These are phyloP conservation scores for Wickerhamiella sergipiensis DNA, from an alignment of 805 yeast genomes.

Conservation along the genomic window DNA sequence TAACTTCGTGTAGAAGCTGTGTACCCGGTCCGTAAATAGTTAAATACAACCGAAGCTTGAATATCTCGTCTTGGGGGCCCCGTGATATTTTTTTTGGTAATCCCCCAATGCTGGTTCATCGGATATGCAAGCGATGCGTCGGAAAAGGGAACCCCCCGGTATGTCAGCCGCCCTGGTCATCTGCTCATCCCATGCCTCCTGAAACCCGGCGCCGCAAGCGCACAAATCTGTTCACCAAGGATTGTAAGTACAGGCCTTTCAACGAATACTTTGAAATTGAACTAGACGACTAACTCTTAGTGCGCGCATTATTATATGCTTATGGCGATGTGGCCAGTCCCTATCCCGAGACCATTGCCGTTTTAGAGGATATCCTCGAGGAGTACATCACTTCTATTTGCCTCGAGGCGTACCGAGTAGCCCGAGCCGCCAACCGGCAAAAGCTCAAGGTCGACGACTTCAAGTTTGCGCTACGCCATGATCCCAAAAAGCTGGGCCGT, in stretches of 20 bases:
- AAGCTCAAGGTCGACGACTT: slow-evolving; percentile 62
- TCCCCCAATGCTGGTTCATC: not conserved
- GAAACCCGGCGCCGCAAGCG: slow-evolving; percentile 26
- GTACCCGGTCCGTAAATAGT: not conserved
- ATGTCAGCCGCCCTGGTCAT: not conserved
- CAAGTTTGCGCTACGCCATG: slow-evolving; percentile 53
- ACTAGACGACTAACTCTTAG: slow-evolving; percentile 27
- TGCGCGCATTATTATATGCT: slow-evolving; percentile 50
- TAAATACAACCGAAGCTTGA: not conserved
- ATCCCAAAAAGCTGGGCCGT: slow-evolving; percentile 55
- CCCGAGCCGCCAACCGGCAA: slow-evolving; percentile 39
- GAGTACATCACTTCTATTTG: slow-evolving; percentile 50
- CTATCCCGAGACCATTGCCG: slow-evolving; percentile 47
- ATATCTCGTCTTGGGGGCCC: not conserved
- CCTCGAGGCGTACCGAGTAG: slow-evolving; percentile 37
- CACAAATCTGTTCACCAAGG: slow-evolving; percentile 34
- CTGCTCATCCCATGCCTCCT: not conserved
- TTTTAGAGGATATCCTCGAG: slow-evolving; percentile 53
- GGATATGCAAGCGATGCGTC: not conserved
- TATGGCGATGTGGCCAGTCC: slow-evolving; percentile 65
- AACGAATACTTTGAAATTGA: not conserved
- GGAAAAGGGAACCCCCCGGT: too few species aligned
- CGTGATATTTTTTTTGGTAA: not conserved
- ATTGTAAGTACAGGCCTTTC: slow-evolving; percentile 15
- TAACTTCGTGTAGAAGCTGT: not conserved